Evolutionary conservation across 176 grass and related monocot species (phyloP), one percentile per base, ranked within the genome.

Genomic region (Oryza meyeriana): DNA sequence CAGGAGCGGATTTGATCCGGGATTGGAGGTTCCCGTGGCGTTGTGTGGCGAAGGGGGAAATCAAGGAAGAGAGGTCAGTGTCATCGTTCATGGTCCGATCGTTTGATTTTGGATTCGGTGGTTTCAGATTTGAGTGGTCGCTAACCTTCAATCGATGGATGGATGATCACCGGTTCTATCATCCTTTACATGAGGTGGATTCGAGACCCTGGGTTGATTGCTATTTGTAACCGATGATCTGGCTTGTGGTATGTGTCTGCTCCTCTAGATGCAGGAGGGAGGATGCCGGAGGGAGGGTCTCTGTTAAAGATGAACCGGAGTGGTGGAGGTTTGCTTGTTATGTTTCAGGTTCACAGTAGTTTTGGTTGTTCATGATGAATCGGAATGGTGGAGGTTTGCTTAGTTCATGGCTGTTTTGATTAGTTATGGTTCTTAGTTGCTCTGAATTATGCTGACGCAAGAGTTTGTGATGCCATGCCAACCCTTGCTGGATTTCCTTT

Each of bases 21-120:
- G 1, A 57, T 55, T 9, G 30, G 59, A 41, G 8, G 44, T 22
- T 38, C 26, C 4, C 29, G 11, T 32, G 69, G 59, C 29, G 12
- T 39, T 59, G 0, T 39, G 55, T 66, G 18, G 26, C 9, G 1
- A 50, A 42, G 59, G 25, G 66, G 44, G 6, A 30, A 10, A 2
- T 17, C 0, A 65, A 77, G 4, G 44, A 77, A 89, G 83, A n/a
- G n/a, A n/a, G n/a, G 87, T 89, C 83, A 81, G 83, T 89, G 5
- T 47, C 72, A n/a, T 55, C 34, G 72, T 72, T 22, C 29, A 5
- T 2, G 24, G 41, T 76, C 41, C 4, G 41, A 20, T 62, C n/a
- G 72, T 29, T 72, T 85, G 41, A 72, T 85, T 72, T 41, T 24
- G 34, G n/a, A n/a, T 39, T 65, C 12, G 40, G 64, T 85, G 64